Evolutionary conservation across 1,284 basidiomycete genomes (phyloP), one percentile per base, ranked within the genome.

Genomic region (Irpex sp.): DNA sequence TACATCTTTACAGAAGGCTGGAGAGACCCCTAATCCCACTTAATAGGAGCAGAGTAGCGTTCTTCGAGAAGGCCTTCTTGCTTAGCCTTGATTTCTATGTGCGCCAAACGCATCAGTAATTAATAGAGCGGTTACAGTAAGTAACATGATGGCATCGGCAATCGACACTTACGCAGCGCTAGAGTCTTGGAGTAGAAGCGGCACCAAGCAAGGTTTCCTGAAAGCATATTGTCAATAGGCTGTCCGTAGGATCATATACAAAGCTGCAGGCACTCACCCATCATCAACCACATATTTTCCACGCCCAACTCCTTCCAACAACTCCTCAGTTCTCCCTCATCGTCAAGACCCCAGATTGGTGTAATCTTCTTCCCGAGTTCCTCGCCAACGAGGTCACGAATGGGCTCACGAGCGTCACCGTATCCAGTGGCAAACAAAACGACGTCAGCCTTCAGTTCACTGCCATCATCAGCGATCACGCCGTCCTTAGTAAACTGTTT

Each of bases 171-270:
- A 85, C 83, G 84, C 56, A 85, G 76, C 20, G 84, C 84, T 10
- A 85, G 58, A 68, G 79, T 80, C 76, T 83, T 85, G 9, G 83
- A 84, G 73, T 83, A 75, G 79, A 84, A 84, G 15, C 83, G 78
- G 67, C 80, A 80, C 69, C 80, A 66, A 2, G 81, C 81, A 32
- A 84, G 69, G 76, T 84, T 83, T 43, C 82, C 82, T 75, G 58
- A 38, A 7, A 38, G 32, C 7, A 38, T 38, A 38, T 38, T 38
- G 32, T 38, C 32, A 38, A 38, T 7, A 38, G 32, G 32, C 32
- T 38, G 32, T 38, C 32, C 32, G 9, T 38, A 38, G 9, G 7
- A 38, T 38, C 32, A 38, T 38, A 38, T 38, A 38, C 32, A 38
- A 38, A 38, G 32, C 2, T 38, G 9, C 32, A 38, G 24, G 22